Base-by-base conservation (phyloP, 371 early-diverging fungal genomes). In the Nematocida minor region DNA sequence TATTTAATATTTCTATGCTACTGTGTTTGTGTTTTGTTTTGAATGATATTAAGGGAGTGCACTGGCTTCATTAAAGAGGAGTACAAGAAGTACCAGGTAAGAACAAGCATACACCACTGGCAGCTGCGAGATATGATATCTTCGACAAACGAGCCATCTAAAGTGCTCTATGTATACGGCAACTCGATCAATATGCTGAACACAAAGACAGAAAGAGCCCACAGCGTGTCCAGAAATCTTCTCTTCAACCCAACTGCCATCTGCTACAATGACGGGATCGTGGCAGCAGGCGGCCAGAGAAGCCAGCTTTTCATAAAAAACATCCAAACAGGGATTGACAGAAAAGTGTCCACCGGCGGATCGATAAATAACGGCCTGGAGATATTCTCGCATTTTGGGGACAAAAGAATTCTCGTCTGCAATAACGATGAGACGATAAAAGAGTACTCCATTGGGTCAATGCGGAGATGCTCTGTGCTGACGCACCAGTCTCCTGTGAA, bases 361-460 rank as follows among this genome's bases (percentile, higher is more conserved):
- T 89, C 90, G 0, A 93, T 93, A 81, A 94, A 93, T 83, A 94
- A 93, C 77, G 91, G 92, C 1, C 83, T 94, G 48, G 88, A 88
- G 64, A 91, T 93, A 38, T 88, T 89, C 6, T 80, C 87, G 62
- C 87, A 90, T 47, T 88, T 88, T 44, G 86, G 87, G 22, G 88
- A 67, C 32, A 57, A 86, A 4, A 84, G 92, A 7, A 81, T 93
- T 20, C 79, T 93, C 55, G 89, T 93, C 7, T 90, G 92, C 82
- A 95, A 92, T 84, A 95, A 95, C 81, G 95, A 95, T 81, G 88
- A 91, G 71, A 91, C 91, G 22, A 90, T 95, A 82, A 91, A 92
- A 82, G 88, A 93, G 16, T 91, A 88, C 79, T 87, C 90, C 0
- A 83, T 92, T 16, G 91, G 92, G 0, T 87, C 85, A 44, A 83